Evolutionary conservation across 2,329 filamentous ascomycete species (phyloP), one percentile per base, ranked within the genome.

Genomic region (Penicillium rolfsii): DNA sequence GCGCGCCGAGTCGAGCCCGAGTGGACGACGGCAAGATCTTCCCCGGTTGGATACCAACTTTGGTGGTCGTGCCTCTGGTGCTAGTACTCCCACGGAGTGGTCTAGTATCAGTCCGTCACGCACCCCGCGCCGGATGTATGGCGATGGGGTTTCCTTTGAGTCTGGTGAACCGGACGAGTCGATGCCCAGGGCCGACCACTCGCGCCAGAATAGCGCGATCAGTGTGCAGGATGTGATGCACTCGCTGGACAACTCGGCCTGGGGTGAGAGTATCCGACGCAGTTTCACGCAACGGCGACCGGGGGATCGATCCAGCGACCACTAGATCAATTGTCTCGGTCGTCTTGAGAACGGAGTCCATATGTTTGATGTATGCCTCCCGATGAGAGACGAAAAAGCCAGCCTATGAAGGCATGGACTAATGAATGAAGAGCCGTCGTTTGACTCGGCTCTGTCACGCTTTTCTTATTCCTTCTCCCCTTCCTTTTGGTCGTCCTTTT

Each of bases 251-350:
- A 91, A 94, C 71, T 95, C 91, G 19, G 89, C 91, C 16, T 98
- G 94, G 94, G 91, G 94, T 55, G 91, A 96, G 78, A 96, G 91
- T 81, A 93, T 97, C 66, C 84, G 93, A 65, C 85, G 92, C 64
- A 96, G 92, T 79, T 92, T 95, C 68, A 97, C 93, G 56, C 84
- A 82, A 70, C 82, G 82, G 70, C 81, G 85, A 64, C 76, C 79
- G 41, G 71, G 72, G 48, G 58, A 68, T 52, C 59, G 62, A 57
- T 60, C 60, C 22, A 57, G 55, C 33, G 62, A 64, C 60, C 53
- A 46, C 4, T 56, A 46, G 30, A 16, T n/a, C 5, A 12, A 26
- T 5, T 26, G n/a, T 45, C 4, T 24, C 3, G 19, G 22, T 16
- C 4, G 5, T 28, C 30, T 22, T n/a, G 45, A 33, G 30, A 11